Base-by-base conservation (phyloP, 371 early-diverging fungal genomes). In the Rhizopus arrhizus region DNA sequence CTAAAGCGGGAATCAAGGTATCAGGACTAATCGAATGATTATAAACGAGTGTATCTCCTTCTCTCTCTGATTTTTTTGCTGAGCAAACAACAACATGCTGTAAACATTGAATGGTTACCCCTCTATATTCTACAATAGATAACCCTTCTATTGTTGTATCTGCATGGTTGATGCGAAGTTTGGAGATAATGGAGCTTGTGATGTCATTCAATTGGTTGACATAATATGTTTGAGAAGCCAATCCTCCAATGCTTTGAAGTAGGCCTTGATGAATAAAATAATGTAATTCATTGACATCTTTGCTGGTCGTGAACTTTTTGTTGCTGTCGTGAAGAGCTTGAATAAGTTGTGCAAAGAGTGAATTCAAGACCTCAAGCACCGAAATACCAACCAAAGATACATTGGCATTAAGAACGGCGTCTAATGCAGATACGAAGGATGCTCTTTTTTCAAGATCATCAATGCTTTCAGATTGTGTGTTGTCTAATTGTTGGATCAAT, bases 161-260 rank as follows among this genome's bases (percentile, higher is more conserved):
- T 1, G 75, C 58, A 5, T 72, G 64, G 13, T 69, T 72, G 5
- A 85, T 59, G 33, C 81, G 68, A 5, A 91, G 64, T 52, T 88
- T 85, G 63, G 87, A 81, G 38, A 91, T 80, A 3, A 96, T 66
- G 59, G 86, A 90, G 1, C 84, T 77, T 12, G 90, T 71, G 61
- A 96, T 89, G 66, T 96, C 94, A 46, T 86, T 85, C 22, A 90
- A 70, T 69, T 95, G 96, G 63, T 89, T 89, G 11, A 87, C 78
- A 68, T 96, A 96, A 54, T 91, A 91, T 13, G 90, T 84, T 50
- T 92, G 88, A 7, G 83, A 85, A 5, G 89, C 91, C 41, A 96
- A 79, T 0, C 91, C 89, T 52, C 85, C 85, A 54, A 91, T 78
- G 53, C 84, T 76, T 32, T 78, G 73, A 29, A 82, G 62, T 29